Evolutionary conservation across 768 basidiomycete species (phyloP).

Genomic region (Trametopsis cervina): DNA sequence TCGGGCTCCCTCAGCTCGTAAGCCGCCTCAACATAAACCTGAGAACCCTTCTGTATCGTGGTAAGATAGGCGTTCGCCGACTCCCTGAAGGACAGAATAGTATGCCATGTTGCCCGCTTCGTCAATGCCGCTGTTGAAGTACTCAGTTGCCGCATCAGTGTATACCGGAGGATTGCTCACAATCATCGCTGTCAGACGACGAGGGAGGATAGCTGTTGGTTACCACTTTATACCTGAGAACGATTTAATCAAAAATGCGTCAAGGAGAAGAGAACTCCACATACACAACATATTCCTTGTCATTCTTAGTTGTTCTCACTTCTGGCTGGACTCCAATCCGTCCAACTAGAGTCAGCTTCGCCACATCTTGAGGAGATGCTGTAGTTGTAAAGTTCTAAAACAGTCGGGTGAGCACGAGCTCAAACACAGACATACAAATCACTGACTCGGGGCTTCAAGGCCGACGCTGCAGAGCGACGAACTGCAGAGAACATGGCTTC

Average conservation of each 20-base stretch:
- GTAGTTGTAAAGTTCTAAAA: constrained; percentile 61
- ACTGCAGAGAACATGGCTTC: constrained; percentile 44
- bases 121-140: constrained; percentile 41
- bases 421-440: no score
- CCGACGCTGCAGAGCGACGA: constrained; percentile 35
- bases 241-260: not conserved
- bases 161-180: constrained; percentile 34
- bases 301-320: constrained; percentile 55
- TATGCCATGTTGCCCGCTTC: constrained; percentile 64
- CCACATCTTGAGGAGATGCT: constrained; percentile 46
- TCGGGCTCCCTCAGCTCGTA: constrained; percentile 75
- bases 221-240: constrained; percentile 65
- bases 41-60: constrained; percentile 60
- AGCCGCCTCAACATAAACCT: constrained; percentile 75
- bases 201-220: constrained; percentile 58
- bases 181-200: constrained; percentile 52
- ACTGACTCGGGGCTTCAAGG: constrained; percentile 44
- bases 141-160: not conserved
- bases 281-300: constrained; percentile 74
- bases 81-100: constrained; percentile 66
- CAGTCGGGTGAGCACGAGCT: not conserved
- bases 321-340: constrained; percentile 68
- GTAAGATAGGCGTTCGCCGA: constrained; percentile 54
- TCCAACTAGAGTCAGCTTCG: constrained; percentile 75
- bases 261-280: constrained; percentile 22